Evolutionary conservation across 169 alveolate genomes (phyloP), one percentile per base, ranked within the genome.

Genomic region (Fabrea salina): DNA sequence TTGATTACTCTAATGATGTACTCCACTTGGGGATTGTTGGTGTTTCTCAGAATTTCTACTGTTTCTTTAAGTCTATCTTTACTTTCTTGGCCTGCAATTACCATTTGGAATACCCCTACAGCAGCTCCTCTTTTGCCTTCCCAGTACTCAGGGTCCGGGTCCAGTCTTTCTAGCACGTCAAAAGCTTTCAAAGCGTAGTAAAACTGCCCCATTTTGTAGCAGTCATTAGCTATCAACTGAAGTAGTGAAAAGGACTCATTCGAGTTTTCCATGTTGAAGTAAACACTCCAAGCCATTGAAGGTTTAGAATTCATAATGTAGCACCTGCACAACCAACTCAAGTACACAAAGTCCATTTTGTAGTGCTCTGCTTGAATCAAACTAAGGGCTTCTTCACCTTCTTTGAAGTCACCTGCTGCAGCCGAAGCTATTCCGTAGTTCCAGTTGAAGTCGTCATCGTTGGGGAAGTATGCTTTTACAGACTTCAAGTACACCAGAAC

Each of bases 391-490:
- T 94, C 96, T 61, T 91, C 95, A 27, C 94, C 95, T 64, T 89
- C 91, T 77, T 88, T 90, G 59, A 86, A 94, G 32, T 92, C 95
- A n/a, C 96, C 96, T 4, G 94, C 93, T 27, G 93, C 84, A 5
- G 95, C 95, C 44, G 92, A 85, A 2, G 98, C 96, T 30, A 95
- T 89, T 61, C 96, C 96, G 74, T 80, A 91, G 82, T 94, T 95
- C 97, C 97, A 95, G 70, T 93, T 93, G 82, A 95, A 95, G 83
- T 95, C 97, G 72, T 95, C 98, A 84, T 95, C 98, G 70, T 86
- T 90, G 67, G 87, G 44, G 89, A 90, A 92, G 75, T 91, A 93
- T 33, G 91, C 82, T 64, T 82, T 89, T 67, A 94, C 88, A 40
- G 95, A 84, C 80, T 90, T 92, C 59, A 92, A 76, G 75, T 95